Evolutionary conservation across 345 rosid species (phyloP).

Genomic region (Populus tremula): DNA sequence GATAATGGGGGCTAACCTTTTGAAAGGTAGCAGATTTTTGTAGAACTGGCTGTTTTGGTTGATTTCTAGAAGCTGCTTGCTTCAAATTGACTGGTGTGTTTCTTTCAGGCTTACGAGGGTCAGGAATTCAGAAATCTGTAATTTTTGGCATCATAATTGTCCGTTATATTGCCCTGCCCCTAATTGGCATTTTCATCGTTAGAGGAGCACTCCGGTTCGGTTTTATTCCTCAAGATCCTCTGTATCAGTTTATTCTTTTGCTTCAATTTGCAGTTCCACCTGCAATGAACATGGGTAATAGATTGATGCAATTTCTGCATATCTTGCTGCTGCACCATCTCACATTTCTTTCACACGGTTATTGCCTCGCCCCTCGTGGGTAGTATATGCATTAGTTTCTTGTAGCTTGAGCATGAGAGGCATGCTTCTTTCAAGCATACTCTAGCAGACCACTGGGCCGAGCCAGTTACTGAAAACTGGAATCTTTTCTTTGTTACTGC

Average conservation of each 20-base stretch:
- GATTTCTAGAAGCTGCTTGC: background rate
- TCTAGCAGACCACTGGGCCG: no score
- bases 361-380: no score
- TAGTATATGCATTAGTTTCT: no score
- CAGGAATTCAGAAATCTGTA: constrained; percentile 38
- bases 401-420: no score
- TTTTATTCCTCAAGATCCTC: constrained; percentile 49
- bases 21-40: constrained; percentile 39
- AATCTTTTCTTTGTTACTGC: background rate
- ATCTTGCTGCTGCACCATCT: background rate
- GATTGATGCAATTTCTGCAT: background rate
- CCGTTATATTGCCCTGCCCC: constrained; percentile 55
- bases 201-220: constrained; percentile 45
- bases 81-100: background rate
- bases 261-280: constrained; percentile 74
- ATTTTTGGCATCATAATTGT: constrained; percentile 43
- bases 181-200: constrained; percentile 49
- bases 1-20: constrained; percentile 65
- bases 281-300: constrained; percentile 48
- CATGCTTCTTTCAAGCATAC: no score
- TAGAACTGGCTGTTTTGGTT: background rate
- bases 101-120: constrained; percentile 48
- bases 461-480: no score
- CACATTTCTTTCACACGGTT: no score
- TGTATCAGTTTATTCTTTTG: constrained; percentile 62